phyloP scores from a whole-genome alignment of 352 stramenopile species.

The Peronospora destructor region DNA sequence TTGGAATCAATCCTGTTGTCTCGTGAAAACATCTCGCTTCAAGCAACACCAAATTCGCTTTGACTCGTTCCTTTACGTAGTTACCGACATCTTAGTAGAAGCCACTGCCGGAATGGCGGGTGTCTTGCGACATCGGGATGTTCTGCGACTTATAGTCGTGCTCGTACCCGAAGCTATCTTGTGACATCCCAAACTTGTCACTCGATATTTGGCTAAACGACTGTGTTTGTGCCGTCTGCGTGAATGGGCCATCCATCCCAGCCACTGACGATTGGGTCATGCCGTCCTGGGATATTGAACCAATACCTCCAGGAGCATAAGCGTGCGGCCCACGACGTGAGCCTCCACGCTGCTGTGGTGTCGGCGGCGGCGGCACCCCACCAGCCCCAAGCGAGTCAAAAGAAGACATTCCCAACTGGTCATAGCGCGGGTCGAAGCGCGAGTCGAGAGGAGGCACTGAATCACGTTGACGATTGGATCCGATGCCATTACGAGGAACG shows the following conservation, averaged over 20 bases:
- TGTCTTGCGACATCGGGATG: constrained; percentile 76
- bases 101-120: constrained; percentile 37
- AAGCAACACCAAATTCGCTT: constrained; percentile 1
- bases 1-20: not conserved
- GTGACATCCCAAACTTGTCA: constrained; percentile 80
- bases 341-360: constrained; percentile 27
- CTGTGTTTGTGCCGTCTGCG: constrained; percentile 70
- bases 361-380: constrained; percentile 36
- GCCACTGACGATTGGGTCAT: constrained; percentile 50
- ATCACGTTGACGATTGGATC: constrained; percentile 41
- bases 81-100: constrained; percentile 55
- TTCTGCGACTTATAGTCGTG: constrained; percentile 83
- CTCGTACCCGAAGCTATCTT: constrained; percentile 74
- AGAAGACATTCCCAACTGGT: constrained; percentile 31
- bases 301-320: constrained; percentile 36
- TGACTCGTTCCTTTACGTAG: constrained; percentile 5
- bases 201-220: constrained; percentile 79
- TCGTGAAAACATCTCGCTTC: not conserved
- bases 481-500: constrained; percentile 25
- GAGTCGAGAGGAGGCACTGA: constrained; percentile 70
- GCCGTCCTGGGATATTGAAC: constrained; percentile 69
- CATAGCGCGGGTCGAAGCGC: constrained; percentile 80
- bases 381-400: constrained; percentile 17
- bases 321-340: constrained; percentile 26
- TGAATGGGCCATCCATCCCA: constrained; percentile 69